Percentiles rank a stretch among this genome's conserved stretches.
Conservation (phyloP, 1,284 basidiomycete species). For the Fistulina hepatica region DNA sequence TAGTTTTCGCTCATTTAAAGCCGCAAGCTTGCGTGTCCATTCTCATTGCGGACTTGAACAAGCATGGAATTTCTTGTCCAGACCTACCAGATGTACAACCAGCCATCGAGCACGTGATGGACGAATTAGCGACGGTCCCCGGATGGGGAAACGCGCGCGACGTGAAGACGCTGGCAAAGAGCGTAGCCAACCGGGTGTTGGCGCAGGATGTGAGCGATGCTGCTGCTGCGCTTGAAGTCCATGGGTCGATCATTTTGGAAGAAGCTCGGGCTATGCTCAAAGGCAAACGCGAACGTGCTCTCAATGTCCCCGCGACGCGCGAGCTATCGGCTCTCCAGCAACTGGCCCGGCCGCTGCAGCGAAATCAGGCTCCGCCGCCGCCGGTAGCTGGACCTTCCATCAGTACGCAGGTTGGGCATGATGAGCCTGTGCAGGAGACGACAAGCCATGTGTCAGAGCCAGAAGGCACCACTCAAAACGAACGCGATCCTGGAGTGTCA, state of each 20-base stretch:
- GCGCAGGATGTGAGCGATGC: slow-evolving; percentile 17
- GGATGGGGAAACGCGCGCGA: slow-evolving; percentile 60
- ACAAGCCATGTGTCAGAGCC: not conserved
- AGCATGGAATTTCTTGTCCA: slow-evolving; percentile 28
- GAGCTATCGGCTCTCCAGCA: too few species aligned
- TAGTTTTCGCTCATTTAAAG: slow-evolving; percentile 42
- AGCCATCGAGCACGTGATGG: slow-evolving; percentile 31
- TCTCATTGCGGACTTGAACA: slow-evolving; percentile 34
- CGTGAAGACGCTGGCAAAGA: slow-evolving; percentile 35
- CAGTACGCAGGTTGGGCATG: not conserved
- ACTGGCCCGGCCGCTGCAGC: slow-evolving; percentile 1
- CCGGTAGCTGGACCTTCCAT: slow-evolving; percentile 1
- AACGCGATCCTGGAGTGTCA: slow-evolving; percentile 13
- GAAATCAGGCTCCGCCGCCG: slow-evolving; percentile 1
- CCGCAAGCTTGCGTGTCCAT: slow-evolving; percentile 40
- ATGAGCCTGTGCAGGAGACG: slow-evolving; percentile 4
- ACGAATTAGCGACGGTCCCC: slow-evolving; percentile 31
- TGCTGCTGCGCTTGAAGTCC: slow-evolving; percentile 18
- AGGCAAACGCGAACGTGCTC: slow-evolving; percentile 17
- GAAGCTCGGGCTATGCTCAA: slow-evolving; percentile 19
- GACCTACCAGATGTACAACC: slow-evolving; percentile 9
- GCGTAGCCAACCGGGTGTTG: slow-evolving; percentile 11
- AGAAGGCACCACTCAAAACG: not conserved
- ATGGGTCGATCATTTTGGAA: too few species aligned
- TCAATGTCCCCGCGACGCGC: slow-evolving; percentile 10